A percentile compares a stretch with the other conserved stretches of the same genome.
These are phyloP conservation scores for Thraustochytrium sp. DNA, from an alignment of 352 stramenopile genomes.

Conservation along the genomic window DNA sequence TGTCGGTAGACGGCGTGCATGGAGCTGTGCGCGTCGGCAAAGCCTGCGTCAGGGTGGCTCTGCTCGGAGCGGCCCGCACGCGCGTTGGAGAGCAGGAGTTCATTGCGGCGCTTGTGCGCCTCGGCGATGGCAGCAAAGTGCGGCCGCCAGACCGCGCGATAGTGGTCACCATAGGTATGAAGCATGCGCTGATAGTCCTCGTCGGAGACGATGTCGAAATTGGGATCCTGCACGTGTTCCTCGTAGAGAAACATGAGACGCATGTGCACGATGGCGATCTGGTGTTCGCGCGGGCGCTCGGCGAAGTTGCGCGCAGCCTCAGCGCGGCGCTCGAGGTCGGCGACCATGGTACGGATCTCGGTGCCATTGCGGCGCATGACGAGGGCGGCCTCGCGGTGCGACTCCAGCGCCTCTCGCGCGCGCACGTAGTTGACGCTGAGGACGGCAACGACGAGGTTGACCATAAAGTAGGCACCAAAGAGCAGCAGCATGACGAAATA, in stretches of 20 bases:
- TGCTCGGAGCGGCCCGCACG: too few relatives aligned
- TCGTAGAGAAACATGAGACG: conserved; percentile 27
- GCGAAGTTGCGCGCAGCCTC: not conserved
- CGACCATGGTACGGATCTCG: not conserved
- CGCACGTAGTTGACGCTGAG: conserved; percentile 52
- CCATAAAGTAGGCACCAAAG: conserved; percentile 76
- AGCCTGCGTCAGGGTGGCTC: too few relatives aligned
- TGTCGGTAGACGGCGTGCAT: not conserved
- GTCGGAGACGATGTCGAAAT: conserved; percentile 8
- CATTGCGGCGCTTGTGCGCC: not conserved
- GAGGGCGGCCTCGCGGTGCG: not conserved
- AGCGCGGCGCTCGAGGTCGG: not conserved
- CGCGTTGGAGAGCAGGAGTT: not conserved
- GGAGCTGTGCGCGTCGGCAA: not conserved
- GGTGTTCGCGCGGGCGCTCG: not conserved
- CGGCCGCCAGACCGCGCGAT: not conserved
- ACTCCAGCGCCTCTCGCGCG: not conserved
- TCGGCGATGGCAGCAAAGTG: not conserved
- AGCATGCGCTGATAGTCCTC: not conserved
- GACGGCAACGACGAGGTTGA: conserved; percentile 74
- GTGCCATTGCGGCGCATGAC: not conserved
- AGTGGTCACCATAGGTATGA: not conserved
- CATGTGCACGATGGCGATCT: not conserved
- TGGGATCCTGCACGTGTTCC: not conserved
- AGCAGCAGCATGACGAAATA: conserved; percentile 74